Conservation (phyloP, 2,329 filamentous ascomycete species). For the Scedosporium minutisporum region DNA sequence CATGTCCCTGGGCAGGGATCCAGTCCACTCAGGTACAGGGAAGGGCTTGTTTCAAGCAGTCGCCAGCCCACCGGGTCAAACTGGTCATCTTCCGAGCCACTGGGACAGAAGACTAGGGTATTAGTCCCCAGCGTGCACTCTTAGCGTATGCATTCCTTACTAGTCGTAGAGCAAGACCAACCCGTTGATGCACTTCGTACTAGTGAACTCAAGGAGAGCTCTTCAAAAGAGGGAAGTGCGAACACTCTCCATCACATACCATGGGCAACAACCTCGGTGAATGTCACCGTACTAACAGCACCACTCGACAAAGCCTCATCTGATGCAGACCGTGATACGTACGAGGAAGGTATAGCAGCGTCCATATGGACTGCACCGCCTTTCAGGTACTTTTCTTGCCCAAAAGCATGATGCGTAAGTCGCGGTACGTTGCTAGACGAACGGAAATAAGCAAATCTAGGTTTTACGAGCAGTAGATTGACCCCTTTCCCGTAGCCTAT, state of each 20-base stretch:
- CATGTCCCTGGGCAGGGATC: background rate
- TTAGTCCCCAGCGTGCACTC: background rate
- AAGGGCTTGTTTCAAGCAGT: background rate
- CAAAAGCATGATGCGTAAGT: background rate
- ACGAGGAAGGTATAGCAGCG: background rate
- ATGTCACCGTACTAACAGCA: background rate
- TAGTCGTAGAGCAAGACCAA: background rate
- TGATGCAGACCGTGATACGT: background rate
- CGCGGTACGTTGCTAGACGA: background rate
- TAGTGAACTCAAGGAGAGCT: background rate
- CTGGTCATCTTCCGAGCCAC: background rate
- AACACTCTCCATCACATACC: too few relatives aligned
- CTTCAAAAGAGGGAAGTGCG: background rate
- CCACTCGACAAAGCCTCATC: background rate
- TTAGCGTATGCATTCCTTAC: background rate
- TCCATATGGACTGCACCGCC: background rate
- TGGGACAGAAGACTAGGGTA: background rate
- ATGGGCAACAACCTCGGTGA: background rate
- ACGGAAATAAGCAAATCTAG: background rate
- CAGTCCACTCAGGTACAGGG: background rate
- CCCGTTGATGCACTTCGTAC: background rate
- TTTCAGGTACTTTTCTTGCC: background rate
- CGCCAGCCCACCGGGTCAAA: background rate
- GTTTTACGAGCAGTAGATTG: background rate
- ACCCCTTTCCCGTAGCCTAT: too few relatives aligned